Evolutionary conservation across 164 flowering plant species (phyloP).

Genomic region (Euptelea pleiosperma): DNA sequence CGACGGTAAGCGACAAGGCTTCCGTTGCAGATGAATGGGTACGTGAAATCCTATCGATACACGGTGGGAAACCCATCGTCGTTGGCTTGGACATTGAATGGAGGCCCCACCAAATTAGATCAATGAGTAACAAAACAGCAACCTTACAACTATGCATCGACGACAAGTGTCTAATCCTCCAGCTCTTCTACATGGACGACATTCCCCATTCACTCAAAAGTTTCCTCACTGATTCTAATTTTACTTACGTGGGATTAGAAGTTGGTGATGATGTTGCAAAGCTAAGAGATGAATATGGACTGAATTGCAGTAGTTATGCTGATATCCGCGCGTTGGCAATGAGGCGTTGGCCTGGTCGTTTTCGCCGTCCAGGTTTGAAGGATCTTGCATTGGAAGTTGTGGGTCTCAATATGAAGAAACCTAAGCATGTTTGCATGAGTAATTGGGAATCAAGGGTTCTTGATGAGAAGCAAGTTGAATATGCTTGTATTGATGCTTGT

Average conservation of each 20-base stretch:
- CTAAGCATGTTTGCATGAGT: background rate
- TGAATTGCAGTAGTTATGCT: background rate
- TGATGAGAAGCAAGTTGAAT: conserved; percentile 11
- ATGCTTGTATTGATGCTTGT: too few species aligned
- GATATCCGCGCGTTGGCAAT: conserved; percentile 11
- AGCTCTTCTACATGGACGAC: conserved; percentile 19
- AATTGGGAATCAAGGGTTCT: conserved; percentile 14
- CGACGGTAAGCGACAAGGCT: conserved; percentile 19
- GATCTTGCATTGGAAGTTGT: conserved; percentile 3
- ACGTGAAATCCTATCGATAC: too few species aligned
- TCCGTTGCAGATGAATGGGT: conserved; percentile 16
- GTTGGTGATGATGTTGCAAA: conserved; percentile 1
- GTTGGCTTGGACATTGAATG: too few species aligned
- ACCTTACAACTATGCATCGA: conserved; percentile 22
- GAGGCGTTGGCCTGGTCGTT: background rate
- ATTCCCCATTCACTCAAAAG: conserved; percentile 11
- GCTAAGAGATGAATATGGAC: conserved; percentile 11
- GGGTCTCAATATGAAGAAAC: background rate
- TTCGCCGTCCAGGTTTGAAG: background rate
- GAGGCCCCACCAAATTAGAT: conserved; percentile 11
- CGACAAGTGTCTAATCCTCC: conserved; percentile 24
- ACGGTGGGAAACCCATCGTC: background rate
- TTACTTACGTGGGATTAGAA: too few species aligned
- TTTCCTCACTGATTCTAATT: conserved; percentile 7
- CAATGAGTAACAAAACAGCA: conserved; percentile 16